Percentiles rank a stretch among this genome's conserved stretches.
Evolutionary conservation across 805 yeast species (phyloP).

Genomic region (Yamadazyma tumulicola): DNA sequence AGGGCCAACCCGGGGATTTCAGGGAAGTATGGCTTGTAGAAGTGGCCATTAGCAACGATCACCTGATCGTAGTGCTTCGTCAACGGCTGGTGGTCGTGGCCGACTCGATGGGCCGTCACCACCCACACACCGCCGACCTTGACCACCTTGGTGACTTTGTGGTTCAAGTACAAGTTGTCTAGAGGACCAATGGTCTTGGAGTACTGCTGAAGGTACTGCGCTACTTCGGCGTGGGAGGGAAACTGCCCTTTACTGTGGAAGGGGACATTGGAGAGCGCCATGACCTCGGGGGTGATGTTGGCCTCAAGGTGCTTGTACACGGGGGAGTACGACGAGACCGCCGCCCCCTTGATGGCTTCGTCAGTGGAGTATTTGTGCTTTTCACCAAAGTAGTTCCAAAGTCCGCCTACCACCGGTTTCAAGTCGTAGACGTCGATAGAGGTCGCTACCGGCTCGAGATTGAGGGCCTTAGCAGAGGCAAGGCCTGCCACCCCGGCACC

Average conservation of each 20-base stretch:
- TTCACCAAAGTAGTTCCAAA: slow-evolving; percentile 51
- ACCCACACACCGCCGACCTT: slow-evolving; percentile 15
- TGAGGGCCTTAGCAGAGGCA: slow-evolving; percentile 60
- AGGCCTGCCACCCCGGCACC: slow-evolving; percentile 81
- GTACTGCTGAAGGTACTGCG: slow-evolving; percentile 55
- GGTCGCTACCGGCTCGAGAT: slow-evolving; percentile 43
- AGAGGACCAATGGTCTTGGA: slow-evolving; percentile 23
- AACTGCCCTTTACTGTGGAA: slow-evolving; percentile 42
- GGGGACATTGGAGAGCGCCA: slow-evolving; percentile 46
- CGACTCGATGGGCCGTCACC: slow-evolving; percentile 9
- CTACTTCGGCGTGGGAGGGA: slow-evolving; percentile 42
- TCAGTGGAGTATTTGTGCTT: slow-evolving; percentile 7
- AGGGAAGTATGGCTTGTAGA: slow-evolving; percentile 35
- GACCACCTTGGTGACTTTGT: slow-evolving; percentile 13
- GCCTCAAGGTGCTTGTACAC: slow-evolving; percentile 68
- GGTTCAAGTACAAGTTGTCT: slow-evolving; percentile 9
- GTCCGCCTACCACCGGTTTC: slow-evolving; percentile 62
- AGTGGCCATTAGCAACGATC: slow-evolving; percentile 38
- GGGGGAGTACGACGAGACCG: slow-evolving; percentile 32
- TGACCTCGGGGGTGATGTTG: slow-evolving; percentile 58
- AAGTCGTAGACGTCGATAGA: slow-evolving; percentile 59
- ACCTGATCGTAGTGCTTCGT: slow-evolving; percentile 26
- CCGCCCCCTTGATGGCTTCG: slow-evolving; percentile 11
- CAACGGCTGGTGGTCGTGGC: neutral
- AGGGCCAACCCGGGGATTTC: slow-evolving; percentile 27